These are phyloP conservation scores for Moricandia moricandioides DNA, from an alignment of 345 rosid species.

Conservation along the genomic window DNA sequence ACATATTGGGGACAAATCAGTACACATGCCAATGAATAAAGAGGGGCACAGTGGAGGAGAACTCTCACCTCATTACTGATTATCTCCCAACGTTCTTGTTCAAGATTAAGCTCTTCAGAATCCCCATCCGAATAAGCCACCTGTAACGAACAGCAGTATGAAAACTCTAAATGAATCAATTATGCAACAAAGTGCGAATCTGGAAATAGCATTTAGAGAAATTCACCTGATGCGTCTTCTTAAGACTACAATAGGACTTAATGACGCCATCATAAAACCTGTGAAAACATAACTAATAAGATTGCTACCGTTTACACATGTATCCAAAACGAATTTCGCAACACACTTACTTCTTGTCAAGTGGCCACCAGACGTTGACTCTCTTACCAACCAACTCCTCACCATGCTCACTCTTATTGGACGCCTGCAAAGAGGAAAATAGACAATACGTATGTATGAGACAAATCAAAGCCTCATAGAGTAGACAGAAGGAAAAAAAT, in stretches of 20 bases:
- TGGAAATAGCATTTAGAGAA: neutral
- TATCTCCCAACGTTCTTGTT: slow-evolving; percentile 48
- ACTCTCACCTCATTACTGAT: slow-evolving; percentile 13
- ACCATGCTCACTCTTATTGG: slow-evolving; percentile 30
- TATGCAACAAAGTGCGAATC: neutral
- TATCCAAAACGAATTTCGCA: neutral
- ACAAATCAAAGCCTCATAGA: neutral
- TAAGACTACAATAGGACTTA: neutral
- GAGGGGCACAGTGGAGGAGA: slow-evolving; percentile 1
- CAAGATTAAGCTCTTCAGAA: slow-evolving; percentile 51
- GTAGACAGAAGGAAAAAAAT: slow-evolving; percentile 14
- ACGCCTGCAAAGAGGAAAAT: slow-evolving; percentile 39
- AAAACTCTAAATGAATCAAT: slow-evolving; percentile 3
- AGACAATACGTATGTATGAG: slow-evolving; percentile 6
- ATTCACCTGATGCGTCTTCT: slow-evolving; percentile 33
- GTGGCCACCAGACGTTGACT: slow-evolving; percentile 70
- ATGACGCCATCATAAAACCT: slow-evolving; percentile 75
- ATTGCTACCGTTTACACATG: neutral
- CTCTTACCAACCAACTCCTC: slow-evolving; percentile 50
- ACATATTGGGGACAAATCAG: slow-evolving; percentile 1
- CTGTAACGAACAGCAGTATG: slow-evolving; percentile 33
- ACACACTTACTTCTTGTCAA: slow-evolving; percentile 51
- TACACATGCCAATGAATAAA: neutral
- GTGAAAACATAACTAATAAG: slow-evolving; percentile 23
- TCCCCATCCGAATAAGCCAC: slow-evolving; percentile 69